Base-by-base conservation (phyloP, 805 yeast genomes). In the Candida parachauliodes region DNA sequence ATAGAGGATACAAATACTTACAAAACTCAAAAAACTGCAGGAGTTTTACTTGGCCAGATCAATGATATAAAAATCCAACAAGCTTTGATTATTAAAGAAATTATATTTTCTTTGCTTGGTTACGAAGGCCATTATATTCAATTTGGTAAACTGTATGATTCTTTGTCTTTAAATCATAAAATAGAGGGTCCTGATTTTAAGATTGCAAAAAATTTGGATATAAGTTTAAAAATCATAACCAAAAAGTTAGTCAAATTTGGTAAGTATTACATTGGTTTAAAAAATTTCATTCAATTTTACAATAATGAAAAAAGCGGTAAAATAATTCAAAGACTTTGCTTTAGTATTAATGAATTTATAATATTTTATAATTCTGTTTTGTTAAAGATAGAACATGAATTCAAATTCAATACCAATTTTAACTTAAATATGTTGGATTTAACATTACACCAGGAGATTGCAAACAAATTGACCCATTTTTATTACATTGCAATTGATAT, bases 61-160 rank as follows among this genome's bases (percentile, higher is more conserved):
- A 53, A 51, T n/a, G 76, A 74, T 22, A 52, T 70, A 3, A 66
- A 73, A 33, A 70, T 72, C 3, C 95, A 88, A 54, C 95, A 88
- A 54, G 81, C 85, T 0, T 68, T 81, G 18, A 71, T 93, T 1
- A 66, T 83, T 11, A 70, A 76, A 41, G 98, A 91, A 55, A 54
- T 88, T 8, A 50, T 88, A 15, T 73, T 72, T 48, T 81, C 85
- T 1, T 55, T 93, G 10, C 48, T 79, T 22, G 94, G 94, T 0
- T 59, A 72, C 19, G 95, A 88, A 55, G 97, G 97, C 0, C 68
- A 70, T 15, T 87, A 83, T 51, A 76, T 91, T 24, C 65, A 88
- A 30, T 87, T 74, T 52, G 72, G 81, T 22, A 83, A 77, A 29
- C 65, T 70, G 15, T 86, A 76, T 51, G 76, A 78, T 48, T 79